A percentile compares a stretch with the other conserved stretches of the same genome.
These are phyloP conservation scores for Aspergillus asperescens DNA, from an alignment of 495 filamentous ascomycete genomes.

Conservation along the genomic window DNA sequence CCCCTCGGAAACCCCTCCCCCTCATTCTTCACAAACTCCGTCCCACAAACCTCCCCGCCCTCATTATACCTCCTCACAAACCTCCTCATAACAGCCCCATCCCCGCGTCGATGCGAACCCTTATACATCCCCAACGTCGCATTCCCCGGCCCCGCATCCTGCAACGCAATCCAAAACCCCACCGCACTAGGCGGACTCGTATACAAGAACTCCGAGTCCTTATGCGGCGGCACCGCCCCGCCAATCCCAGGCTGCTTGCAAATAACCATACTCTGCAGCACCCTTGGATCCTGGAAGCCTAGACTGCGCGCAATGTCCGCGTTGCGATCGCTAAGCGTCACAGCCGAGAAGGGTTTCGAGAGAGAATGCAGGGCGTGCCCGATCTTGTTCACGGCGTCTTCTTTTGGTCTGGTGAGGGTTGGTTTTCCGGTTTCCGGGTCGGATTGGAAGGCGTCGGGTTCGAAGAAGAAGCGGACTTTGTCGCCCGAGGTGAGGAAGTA, in stretches of 20 bases:
- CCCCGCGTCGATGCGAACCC: conserved; percentile 61
- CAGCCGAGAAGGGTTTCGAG: conserved; percentile 61
- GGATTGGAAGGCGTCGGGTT: conserved; percentile 57
- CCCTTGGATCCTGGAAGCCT: conserved; percentile 66
- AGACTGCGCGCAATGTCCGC: conserved; percentile 65
- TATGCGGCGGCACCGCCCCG: conserved; percentile 78
- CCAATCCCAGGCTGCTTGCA: conserved; percentile 98
- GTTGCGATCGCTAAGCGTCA: conserved; percentile 51
- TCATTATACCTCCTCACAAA: conserved; percentile 62
- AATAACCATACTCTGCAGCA: conserved; percentile 94
- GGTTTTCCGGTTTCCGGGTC: conserved; percentile 28
- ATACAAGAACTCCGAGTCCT: conserved; percentile 89
- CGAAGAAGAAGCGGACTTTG: conserved; percentile 96
- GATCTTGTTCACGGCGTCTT: conserved; percentile 90
- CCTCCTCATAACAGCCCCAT: conserved; percentile 54
- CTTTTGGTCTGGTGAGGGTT: conserved; percentile 65
- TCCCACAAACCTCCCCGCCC: conserved; percentile 30
- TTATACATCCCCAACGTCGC: conserved; percentile 80
- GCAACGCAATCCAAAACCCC: conserved; percentile 92
- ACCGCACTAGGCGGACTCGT: conserved; percentile 86
- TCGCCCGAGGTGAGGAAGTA: conserved; percentile 89
- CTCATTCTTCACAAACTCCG: conserved; percentile 51
- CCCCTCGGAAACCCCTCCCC: conserved; percentile 44
- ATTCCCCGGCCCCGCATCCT: conserved; percentile 80
- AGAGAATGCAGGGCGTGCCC: conserved; percentile 82